phyloP scores from a whole-genome alignment of 2,329 filamentous ascomycete species.

The Cercospora sojina region DNA sequence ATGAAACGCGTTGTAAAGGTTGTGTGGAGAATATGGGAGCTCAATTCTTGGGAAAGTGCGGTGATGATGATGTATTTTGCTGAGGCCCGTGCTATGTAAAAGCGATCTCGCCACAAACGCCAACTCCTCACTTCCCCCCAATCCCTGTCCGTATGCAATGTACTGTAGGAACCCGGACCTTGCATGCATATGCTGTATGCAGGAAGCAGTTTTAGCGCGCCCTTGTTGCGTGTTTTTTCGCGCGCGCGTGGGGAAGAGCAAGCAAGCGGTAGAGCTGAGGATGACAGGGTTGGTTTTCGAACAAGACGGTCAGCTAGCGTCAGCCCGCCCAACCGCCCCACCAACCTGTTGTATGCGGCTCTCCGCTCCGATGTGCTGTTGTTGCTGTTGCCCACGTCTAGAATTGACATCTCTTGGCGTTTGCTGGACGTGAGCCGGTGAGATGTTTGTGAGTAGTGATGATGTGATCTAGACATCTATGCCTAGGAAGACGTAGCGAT shows the following conservation, averaged over 20 bases:
- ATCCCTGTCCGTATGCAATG: slow-evolving; percentile 4
- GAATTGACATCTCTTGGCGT: not conserved
- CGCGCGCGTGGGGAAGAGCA: not conserved
- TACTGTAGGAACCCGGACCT: slow-evolving; percentile 13
- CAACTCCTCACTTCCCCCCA: not conserved
- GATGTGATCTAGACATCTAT: slow-evolving; percentile 67
- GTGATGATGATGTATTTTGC: not conserved
- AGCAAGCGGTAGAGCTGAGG: not conserved
- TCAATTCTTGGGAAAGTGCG: not conserved
- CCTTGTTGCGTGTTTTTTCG: not conserved
- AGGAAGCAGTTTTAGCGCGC: slow-evolving; percentile 3
- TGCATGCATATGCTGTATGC: slow-evolving; percentile 8
- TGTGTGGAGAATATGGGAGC: not conserved
- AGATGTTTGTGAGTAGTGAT: not conserved
- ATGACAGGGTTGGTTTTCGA: not conserved
- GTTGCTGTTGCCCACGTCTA: not conserved
- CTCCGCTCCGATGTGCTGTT: not conserved
- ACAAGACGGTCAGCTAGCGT: not conserved
- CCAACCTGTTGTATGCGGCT: not conserved
- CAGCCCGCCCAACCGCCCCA: not conserved
- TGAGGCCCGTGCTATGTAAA: not conserved
- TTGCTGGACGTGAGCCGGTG: not conserved
- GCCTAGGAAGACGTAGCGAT: slow-evolving; percentile 79
- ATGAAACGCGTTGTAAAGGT: not conserved
- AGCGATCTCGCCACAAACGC: not conserved